Percentiles rank a stretch among this genome's conserved stretches.
These are phyloP conservation scores for Trichophyton simii DNA, from an alignment of 2,329 filamentous ascomycete genomes.

Conservation along the genomic window DNA sequence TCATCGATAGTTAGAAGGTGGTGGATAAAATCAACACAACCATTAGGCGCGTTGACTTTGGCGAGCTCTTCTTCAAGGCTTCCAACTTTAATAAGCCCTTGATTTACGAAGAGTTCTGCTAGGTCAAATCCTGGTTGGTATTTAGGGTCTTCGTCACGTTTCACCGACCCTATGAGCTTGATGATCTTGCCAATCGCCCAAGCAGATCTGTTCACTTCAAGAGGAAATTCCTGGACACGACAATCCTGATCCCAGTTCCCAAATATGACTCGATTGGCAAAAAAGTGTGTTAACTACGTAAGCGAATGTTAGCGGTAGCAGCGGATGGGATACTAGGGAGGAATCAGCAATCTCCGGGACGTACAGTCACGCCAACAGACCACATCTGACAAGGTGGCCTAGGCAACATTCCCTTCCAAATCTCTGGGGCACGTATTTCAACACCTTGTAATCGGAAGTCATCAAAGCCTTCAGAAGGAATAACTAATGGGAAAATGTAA, in stretches of 20 bases:
- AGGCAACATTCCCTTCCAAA: constrained; percentile 9
- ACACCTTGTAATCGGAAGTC: constrained; percentile 6
- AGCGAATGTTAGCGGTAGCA: not conserved
- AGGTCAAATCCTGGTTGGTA: constrained; percentile 10
- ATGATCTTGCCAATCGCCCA: constrained; percentile 12
- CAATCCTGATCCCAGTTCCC: constrained; percentile 7
- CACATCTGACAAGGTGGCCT: constrained; percentile 10
- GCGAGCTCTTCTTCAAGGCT: constrained; percentile 9
- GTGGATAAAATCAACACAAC: constrained; percentile 8
- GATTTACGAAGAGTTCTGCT: constrained; percentile 7
- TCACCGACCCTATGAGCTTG: constrained; percentile 6
- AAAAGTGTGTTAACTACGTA: constrained; percentile 9
- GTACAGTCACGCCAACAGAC: constrained; percentile 12
- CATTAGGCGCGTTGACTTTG: not conserved
- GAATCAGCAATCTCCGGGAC: not conserved
- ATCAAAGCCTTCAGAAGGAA: not conserved
- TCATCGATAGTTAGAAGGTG: constrained; percentile 7
- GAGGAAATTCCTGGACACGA: not conserved
- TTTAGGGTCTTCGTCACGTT: constrained; percentile 7
- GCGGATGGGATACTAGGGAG: not conserved
- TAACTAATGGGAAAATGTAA: constrained; percentile 5
- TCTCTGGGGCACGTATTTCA: constrained; percentile 11
- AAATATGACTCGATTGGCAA: constrained; percentile 6
- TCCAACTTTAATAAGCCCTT: constrained; percentile 7
- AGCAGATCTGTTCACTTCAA: constrained; percentile 9